Evolutionary conservation across 495 filamentous ascomycete genomes (phyloP), one percentile per base, ranked within the genome.

Genomic region (Penicillium odoratum): DNA sequence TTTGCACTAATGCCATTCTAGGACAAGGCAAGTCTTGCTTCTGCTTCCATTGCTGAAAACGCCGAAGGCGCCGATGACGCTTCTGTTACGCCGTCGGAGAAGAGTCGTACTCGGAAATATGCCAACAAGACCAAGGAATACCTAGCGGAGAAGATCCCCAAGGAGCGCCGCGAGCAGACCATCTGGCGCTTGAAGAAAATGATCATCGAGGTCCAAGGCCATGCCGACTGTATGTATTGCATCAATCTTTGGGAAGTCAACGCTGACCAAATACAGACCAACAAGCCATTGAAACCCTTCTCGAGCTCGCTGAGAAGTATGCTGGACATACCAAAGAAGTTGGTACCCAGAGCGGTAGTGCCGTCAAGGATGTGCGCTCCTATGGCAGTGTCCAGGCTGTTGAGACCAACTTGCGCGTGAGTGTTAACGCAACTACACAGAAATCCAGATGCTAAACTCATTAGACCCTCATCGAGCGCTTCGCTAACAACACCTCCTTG

Each of bases 181-280:
- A 85, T 97, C 64, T 97, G 86, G 82, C 89, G 94, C 48, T 71
- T 98, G 56, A 98, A 97, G 85, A 98, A 97, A 83, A 96, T 98
- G 90, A 75, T 98, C 28, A 81, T 97, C 54, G 94, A 98, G 78
- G 88, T 96, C 55, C 94, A 98, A 70, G 87, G 91, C 40, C 94
- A 97, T 67, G 84, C 86, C 51, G 94, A 98, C 60, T 98, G 85
- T 88, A 70, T 70, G 85, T 71, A 46, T 10, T 43, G 10, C 2
- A 30, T 31, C 25, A 16, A 48, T 10, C 7, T 10, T 56, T 15
- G 21, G 26, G 51, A 15, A 30, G 5, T 11, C 11, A 49, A 18
- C 29, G 21, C 60, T 61, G 45, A 65, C 29, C 40, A 48, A 4
- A 5, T 53, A 26, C 57, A 88, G 86, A 98, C 70, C 83, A 92